phyloP scores from a whole-genome alignment of 176 grass and related monocot species.

The Hordeum marinum region DNA sequence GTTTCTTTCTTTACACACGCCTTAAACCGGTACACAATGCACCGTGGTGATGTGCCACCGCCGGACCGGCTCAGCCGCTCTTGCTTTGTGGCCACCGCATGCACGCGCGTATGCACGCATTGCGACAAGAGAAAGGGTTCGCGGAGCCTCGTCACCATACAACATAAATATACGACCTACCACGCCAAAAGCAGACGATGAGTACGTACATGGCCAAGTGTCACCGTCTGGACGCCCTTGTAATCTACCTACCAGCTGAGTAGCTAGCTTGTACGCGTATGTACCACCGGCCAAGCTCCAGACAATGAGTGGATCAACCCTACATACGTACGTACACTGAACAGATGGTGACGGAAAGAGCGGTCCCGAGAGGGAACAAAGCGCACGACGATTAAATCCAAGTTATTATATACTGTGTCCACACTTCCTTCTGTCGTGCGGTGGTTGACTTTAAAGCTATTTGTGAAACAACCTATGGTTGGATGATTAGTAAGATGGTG shows the following conservation, averaged over 20 bases:
- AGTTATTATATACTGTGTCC: not conserved
- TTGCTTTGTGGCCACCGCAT: too few relatives aligned
- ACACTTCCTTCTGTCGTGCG: not conserved
- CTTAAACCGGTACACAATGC: too few relatives aligned
- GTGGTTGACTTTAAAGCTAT: too few relatives aligned
- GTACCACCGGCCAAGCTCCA: not conserved
- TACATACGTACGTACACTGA: not conserved
- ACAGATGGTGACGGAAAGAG: not conserved
- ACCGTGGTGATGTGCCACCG: too few relatives aligned
- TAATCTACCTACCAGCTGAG: not conserved
- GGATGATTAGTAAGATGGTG: too few relatives aligned
- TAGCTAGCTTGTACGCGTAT: not conserved
- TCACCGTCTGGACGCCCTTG: slow-evolving; percentile 8
- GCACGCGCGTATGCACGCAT: not conserved
- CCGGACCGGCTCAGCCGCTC: too few relatives aligned
- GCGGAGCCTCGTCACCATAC: not conserved
- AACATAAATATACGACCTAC: not conserved
- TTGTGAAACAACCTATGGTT: too few relatives aligned
- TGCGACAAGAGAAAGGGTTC: too few relatives aligned
- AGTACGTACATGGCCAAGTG: not conserved
- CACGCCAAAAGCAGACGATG: not conserved
- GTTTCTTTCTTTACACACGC: too few relatives aligned
- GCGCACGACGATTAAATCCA: not conserved
- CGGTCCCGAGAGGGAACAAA: not conserved
- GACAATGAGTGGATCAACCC: not conserved